A percentile compares a stretch with the other conserved stretches of the same genome.
Evolutionary conservation across 139 green algal species (phyloP).

Genomic region (Volvox africanus): DNA sequence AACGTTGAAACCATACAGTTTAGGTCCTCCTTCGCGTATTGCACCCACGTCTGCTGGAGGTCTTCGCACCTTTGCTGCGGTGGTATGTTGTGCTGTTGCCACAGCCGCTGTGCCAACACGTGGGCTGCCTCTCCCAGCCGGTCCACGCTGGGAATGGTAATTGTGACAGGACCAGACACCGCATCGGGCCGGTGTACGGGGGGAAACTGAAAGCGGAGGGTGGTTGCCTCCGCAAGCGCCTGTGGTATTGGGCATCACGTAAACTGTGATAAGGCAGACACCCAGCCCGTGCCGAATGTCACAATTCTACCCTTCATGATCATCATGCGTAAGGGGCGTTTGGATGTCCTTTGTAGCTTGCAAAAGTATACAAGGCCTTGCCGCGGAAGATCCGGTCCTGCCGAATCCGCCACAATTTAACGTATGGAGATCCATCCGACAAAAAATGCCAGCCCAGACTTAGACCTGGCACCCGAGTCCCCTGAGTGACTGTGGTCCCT

Average conservation of each 20-base stretch:
- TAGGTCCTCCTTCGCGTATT: background rate
- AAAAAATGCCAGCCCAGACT: too few relatives aligned
- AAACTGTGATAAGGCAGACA: too few relatives aligned
- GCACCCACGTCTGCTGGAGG: background rate
- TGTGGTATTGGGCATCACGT: slow-evolving; percentile 18
- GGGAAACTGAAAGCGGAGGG: slow-evolving; percentile 83
- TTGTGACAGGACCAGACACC: background rate
- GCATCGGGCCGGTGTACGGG: background rate
- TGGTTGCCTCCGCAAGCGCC: slow-evolving; percentile 60
- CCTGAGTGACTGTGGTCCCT: too few relatives aligned
- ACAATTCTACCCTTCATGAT: too few relatives aligned
- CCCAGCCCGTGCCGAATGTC: too few relatives aligned
- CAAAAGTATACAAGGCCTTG: too few relatives aligned
- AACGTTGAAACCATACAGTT: background rate
- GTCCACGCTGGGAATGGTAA: slow-evolving; percentile 60
- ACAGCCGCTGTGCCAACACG: slow-evolving; percentile 75
- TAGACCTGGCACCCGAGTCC: too few relatives aligned
- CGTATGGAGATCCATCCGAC: too few relatives aligned
- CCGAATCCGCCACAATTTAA: too few relatives aligned
- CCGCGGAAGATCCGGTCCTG: too few relatives aligned
- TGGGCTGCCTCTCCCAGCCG: slow-evolving; percentile 66
- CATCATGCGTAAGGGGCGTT: too few relatives aligned
- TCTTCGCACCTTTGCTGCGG: slow-evolving; percentile 63
- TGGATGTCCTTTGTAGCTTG: too few relatives aligned
- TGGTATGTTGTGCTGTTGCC: slow-evolving; percentile 76